Conservation (phyloP, 228 moss, liverwort and hornwort genomes). For the Sphagnum fallax region DNA sequence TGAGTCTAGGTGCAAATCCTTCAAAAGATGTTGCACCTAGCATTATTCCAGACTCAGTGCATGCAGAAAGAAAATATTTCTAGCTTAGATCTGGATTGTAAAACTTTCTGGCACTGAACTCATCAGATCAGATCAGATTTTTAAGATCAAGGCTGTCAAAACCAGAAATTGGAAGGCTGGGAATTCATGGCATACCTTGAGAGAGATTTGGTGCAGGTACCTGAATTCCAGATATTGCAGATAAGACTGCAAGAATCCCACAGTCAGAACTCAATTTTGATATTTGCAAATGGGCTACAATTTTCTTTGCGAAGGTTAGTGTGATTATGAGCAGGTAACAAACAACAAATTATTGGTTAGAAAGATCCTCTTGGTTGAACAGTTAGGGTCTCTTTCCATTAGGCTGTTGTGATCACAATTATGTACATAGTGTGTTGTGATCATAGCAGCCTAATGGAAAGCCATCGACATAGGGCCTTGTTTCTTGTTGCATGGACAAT, state of each 20-base stretch:
- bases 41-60: background rate
- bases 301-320: background rate
- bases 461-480: too few species aligned
- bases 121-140: too few species aligned
- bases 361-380: background rate
- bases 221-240: constrained; percentile 60
- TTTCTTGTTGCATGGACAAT: too few species aligned
- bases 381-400: background rate
- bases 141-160: too few species aligned
- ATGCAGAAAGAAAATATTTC: background rate
- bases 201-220: constrained; percentile 35
- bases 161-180: background rate
- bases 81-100: background rate
- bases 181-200: constrained; percentile 21
- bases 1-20: too few species aligned
- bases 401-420: too few species aligned
- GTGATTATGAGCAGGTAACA: background rate
- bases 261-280: background rate
- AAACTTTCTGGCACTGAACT: background rate
- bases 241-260: constrained; percentile 43
- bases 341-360: background rate
- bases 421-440: too few species aligned
- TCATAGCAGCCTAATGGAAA: too few species aligned
- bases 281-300: background rate
- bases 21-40: background rate